Base-by-base conservation (phyloP, 2,329 filamentous ascomycete genomes). In the Plenodomus lindquistii region DNA sequence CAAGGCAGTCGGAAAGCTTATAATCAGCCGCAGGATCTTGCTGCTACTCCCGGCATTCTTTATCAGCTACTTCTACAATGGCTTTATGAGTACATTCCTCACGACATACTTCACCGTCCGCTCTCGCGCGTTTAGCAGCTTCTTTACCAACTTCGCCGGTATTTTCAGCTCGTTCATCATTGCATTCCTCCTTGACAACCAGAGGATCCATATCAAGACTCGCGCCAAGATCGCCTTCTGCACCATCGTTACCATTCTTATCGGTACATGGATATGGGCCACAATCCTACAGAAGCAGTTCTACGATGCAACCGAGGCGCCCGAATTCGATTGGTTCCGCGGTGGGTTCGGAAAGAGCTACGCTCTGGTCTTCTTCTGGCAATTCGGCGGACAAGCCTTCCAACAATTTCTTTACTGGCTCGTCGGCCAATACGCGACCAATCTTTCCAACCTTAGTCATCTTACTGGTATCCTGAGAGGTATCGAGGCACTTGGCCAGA, bases 31-130 rank as follows among this genome's bases (percentile, higher is more conserved):
- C 15, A 47, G 67, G 2, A 70, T 70, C 11, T 29, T 70, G 13
- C 62, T 71, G 2, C 44, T 71, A 13, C 55, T 71, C 2, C 67
- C 68, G 1, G 67, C 67, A 2, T 71, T 71, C 58, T 69, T 70
- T 52, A 69, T 69, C 57, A 70, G 66, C 57, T 72, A 73, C 53
- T 70, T 71, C 53, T 70, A 70, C 63, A 70, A 70, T 42, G 66
- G 66, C 39, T 70, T 70, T 54, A 54, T 67, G 57, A 66, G 63
- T 50, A 70, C 67, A 3, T 70, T 63, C 63, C 46, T 70, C 27
- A 70, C 66, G 2, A 62, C 53, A 1, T 71, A 71, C 60, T 71
- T 71, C 49, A 71, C 66, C 10, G 68, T 71, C 10, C 63, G 68
- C 20, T 56, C 66, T 11, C 63, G 68, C 37, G 68, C 68, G 1